Evolutionary conservation across 2,329 filamentous ascomycete species (phyloP).

Genomic region (Colletotrichum siamense): DNA sequence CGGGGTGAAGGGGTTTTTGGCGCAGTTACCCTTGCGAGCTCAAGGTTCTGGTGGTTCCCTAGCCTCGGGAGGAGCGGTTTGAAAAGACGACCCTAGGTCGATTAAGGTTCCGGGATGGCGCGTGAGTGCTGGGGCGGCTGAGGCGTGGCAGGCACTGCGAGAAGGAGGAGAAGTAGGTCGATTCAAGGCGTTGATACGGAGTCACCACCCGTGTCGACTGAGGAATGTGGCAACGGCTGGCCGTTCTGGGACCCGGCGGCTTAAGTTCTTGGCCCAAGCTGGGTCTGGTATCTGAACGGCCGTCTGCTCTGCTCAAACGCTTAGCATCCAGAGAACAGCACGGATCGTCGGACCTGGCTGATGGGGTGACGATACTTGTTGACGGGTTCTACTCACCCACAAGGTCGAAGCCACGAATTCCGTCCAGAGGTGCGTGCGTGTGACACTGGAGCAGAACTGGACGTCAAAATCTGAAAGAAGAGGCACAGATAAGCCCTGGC

Average conservation of each 20-base stretch:
- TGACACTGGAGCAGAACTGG: background rate
- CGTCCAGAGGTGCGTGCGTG: background rate
- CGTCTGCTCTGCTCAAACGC: constrained; percentile 6
- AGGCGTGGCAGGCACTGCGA: constrained; percentile 10
- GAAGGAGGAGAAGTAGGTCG: background rate
- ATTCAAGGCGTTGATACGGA: constrained; percentile 6
- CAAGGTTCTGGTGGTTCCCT: constrained; percentile 8
- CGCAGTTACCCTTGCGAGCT: background rate
- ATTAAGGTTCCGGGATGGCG: constrained; percentile 22
- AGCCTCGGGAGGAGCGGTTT: constrained; percentile 14
- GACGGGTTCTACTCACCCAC: constrained; percentile 5
- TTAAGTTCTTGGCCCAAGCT: background rate
- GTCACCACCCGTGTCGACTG: background rate
- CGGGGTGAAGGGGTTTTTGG: constrained; percentile 13
- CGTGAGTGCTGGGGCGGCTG: constrained; percentile 9
- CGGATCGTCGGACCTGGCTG: background rate
- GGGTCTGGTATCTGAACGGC: background rate
- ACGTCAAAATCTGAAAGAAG: constrained; percentile 13
- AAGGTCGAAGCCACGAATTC: background rate
- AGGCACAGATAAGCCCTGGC: constrained; percentile 15
- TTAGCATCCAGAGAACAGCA: constrained; percentile 3
- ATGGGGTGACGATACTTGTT: background rate
- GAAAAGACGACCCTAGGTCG: background rate
- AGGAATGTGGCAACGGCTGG: constrained; percentile 16
- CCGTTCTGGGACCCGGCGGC: background rate